A percentile compares a stretch with the other conserved stretches of the same genome.
Evolutionary conservation across 106 monocot species (phyloP).

Genomic region (Amphibolis antarctica): DNA sequence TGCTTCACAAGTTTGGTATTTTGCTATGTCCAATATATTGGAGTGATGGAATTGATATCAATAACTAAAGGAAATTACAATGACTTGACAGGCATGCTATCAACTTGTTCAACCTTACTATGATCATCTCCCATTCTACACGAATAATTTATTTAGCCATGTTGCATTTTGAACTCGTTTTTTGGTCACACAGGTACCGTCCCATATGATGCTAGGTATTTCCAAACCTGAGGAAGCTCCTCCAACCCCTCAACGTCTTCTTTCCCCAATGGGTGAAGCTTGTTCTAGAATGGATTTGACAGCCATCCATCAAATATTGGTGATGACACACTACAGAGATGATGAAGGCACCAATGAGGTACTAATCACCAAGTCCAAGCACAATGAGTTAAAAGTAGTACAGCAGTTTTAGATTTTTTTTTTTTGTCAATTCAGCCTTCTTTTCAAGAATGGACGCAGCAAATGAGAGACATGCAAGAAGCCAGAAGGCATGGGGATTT

Average conservation of each 20-base stretch:
- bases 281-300: constrained; percentile 90
- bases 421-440: constrained; percentile 42
- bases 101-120: no score
- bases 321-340: constrained; percentile 70
- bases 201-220: constrained; percentile 74
- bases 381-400: constrained; percentile 33
- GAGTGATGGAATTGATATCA: no score
- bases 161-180: no score
- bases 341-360: constrained; percentile 94
- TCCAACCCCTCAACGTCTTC: constrained; percentile 26
- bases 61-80: no score
- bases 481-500: constrained; percentile 77
- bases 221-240: constrained; percentile 51
- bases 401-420: not conserved
- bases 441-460: constrained; percentile 96
- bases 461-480: constrained; percentile 81
- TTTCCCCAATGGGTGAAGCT: constrained; percentile 82
- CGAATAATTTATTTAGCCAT: no score
- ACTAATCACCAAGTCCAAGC: constrained; percentile 19
- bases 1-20: no score
- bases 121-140: no score
- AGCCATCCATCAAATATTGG: constrained; percentile 82
- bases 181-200: constrained; percentile 46
- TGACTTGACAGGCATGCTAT: no score
- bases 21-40: no score